These are phyloP conservation scores for Jasminum sambac DNA, from an alignment of 257 asterid genomes.

Conservation along the genomic window DNA sequence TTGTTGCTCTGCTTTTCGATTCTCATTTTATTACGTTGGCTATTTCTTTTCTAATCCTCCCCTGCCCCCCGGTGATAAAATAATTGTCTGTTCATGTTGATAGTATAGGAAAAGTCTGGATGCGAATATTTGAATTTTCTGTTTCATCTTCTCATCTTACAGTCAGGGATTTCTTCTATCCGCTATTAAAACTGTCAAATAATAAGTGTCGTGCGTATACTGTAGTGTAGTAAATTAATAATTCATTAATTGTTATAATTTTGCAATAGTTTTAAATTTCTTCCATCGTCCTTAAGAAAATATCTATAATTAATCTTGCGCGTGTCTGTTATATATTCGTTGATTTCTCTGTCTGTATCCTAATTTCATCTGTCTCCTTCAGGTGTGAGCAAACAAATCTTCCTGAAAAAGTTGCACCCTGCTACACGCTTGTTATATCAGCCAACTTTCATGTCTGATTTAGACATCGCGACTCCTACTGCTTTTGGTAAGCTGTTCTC, in stretches of 20 bases:
- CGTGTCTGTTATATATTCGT: background rate
- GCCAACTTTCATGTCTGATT: conserved; percentile 62
- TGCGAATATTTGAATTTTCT: conserved; percentile 8
- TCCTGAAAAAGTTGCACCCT: background rate
- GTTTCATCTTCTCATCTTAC: too few species aligned
- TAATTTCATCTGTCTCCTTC: background rate
- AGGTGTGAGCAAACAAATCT: conserved; percentile 14
- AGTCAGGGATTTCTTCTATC: too few species aligned
- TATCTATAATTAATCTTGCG: too few species aligned
- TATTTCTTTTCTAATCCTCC: background rate
- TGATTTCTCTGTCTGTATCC: background rate
- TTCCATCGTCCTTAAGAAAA: background rate
- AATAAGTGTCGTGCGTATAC: too few species aligned
- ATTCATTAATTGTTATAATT: background rate
- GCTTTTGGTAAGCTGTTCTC: conserved; percentile 44
- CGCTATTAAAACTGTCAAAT: too few species aligned
- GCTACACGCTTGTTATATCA: conserved; percentile 20
- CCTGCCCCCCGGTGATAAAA: too few species aligned
- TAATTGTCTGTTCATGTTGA: background rate
- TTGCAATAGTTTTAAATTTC: background rate
- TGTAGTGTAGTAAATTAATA: too few species aligned
- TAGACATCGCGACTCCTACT: conserved; percentile 54
- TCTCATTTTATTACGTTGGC: background rate
- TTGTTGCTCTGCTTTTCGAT: too few species aligned
- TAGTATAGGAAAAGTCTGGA: background rate